Percentiles rank a stretch among this genome's conserved stretches.
Evolutionary conservation across 805 yeast species (phyloP).

Genomic region (Kazachstania martiniae): DNA sequence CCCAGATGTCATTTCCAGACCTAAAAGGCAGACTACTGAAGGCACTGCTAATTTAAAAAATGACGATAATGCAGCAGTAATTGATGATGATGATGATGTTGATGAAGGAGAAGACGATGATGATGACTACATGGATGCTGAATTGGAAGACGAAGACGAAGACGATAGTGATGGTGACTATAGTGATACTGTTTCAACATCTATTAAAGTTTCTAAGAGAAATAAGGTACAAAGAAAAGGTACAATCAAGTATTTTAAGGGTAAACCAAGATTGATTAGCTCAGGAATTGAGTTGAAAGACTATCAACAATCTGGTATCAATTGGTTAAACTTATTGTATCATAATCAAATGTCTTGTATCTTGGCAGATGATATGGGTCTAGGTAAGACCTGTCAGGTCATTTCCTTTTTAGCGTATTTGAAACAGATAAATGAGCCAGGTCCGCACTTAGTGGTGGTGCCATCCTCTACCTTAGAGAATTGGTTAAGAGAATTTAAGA

Average conservation of each 20-base stretch:
- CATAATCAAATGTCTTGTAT: slow-evolving; percentile 77
- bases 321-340: slow-evolving; percentile 81
- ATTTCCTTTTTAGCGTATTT: slow-evolving; percentile 83
- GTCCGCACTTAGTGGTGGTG: slow-evolving; percentile 89
- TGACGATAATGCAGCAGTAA: background rate
- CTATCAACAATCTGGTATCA: slow-evolving; percentile 94
- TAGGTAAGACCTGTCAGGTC: slow-evolving; percentile 95
- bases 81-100: slow-evolving; percentile 1
- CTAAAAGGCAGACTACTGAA: too few species aligned
- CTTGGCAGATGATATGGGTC: slow-evolving; percentile 96
- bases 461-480: slow-evolving; percentile 95
- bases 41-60: background rate
- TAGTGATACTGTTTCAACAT: slow-evolving; percentile 8
- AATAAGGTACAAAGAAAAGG: slow-evolving; percentile 7
- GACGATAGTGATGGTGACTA: slow-evolving; percentile 22
- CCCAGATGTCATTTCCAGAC: too few species aligned
- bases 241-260: slow-evolving; percentile 40
- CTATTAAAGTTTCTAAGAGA: slow-evolving; percentile 4
- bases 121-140: slow-evolving; percentile 26
- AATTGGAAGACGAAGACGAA: slow-evolving; percentile 20
- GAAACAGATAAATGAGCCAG: slow-evolving; percentile 46
- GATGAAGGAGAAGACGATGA: slow-evolving; percentile 20
- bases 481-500: slow-evolving; percentile 89
- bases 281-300: slow-evolving; percentile 60
- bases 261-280: slow-evolving; percentile 61